These are phyloP conservation scores for Kuraishia ogatae DNA, from an alignment of 805 yeast species.

Conservation along the genomic window DNA sequence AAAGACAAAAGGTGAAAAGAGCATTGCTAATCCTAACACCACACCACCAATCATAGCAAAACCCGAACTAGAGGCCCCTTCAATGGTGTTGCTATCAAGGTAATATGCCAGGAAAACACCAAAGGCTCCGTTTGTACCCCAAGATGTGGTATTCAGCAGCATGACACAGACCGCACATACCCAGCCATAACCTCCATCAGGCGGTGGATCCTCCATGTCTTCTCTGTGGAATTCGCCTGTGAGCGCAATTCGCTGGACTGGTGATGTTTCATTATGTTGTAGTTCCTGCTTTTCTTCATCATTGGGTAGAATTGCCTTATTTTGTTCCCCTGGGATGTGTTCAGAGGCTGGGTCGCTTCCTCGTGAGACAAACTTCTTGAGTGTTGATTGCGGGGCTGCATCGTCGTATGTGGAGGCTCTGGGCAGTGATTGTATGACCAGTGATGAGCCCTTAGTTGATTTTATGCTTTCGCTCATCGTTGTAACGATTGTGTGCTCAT, in stretches of 20 bases:
- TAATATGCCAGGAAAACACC: conserved; percentile 52
- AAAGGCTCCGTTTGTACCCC: conserved; percentile 59
- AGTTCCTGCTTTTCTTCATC: background rate
- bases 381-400: background rate
- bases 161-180: conserved; percentile 2
- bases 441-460: background rate
- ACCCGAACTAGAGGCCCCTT: conserved; percentile 44
- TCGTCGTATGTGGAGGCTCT: background rate
- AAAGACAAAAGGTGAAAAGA: conserved; percentile 49
- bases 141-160: conserved; percentile 25
- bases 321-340: background rate
- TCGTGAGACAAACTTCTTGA: background rate
- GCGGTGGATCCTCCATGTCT: conserved; percentile 6
- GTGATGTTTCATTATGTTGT: background rate
- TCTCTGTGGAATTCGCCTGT: conserved; percentile 3
- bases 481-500: background rate
- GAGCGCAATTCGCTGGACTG: background rate
- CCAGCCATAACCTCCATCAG: conserved; percentile 8
- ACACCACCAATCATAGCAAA: conserved; percentile 58
- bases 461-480: background rate
- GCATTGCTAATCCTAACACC: conserved; percentile 48
- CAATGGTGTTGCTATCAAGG: conserved; percentile 34
- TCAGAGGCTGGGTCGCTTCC: background rate
- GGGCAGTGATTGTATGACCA: background rate
- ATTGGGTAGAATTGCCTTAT: background rate